Evolutionary conservation across 208 protist genomes (phyloP), one percentile per base, ranked within the genome.

Genomic region (Acanthamoeba triangularis): DNA sequence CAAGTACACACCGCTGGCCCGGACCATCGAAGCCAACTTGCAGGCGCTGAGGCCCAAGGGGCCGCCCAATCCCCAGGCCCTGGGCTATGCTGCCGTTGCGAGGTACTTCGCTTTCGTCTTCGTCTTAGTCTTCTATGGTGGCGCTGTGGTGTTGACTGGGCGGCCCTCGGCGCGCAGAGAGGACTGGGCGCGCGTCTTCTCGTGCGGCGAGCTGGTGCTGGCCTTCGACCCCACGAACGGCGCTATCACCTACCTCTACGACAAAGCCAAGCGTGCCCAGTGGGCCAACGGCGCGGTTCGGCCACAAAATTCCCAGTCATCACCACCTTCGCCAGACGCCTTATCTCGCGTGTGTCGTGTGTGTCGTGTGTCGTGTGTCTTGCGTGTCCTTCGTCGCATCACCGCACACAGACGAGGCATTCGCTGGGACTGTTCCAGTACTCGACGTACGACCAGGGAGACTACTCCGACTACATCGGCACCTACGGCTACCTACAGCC

Each of bases 401-500:
- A 67, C 25, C 16, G 25, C 61, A 14, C 10, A 25, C 30, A 65
- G 59, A 65, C 59, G 3, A 0, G 30, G 0, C 65, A 37, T 20
- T 37, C 65, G 65, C 41, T 84, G 35, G 74, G 74, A n/a, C 74
- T 84, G 44, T 84, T 84, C 28, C 16, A 52, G 23, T 84, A 84
- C 74, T 41, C 74, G 18, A 84, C 74, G 0, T 84, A 84, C 74
- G 74, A 84, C 28, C 6, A 44, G 28, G 37, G 8, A 4, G 74
- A 84, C 74, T 84, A 84, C 74, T 8, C 13, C 14, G 33, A 13
- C 41, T 84, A 84, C 74, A 54, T 84, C 25, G 37, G 6, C 44
- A 84, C 74, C 74, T 84, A 84, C 74, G 74, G 37, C 18, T 54
- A 84, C 44, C 8, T 54, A 18, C 74, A 84, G 44, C 74, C 74